A percentile compares a stretch with the other conserved stretches of the same genome.
Conservation (phyloP, 345 rosid genomes). For the Litchi chinensis region DNA sequence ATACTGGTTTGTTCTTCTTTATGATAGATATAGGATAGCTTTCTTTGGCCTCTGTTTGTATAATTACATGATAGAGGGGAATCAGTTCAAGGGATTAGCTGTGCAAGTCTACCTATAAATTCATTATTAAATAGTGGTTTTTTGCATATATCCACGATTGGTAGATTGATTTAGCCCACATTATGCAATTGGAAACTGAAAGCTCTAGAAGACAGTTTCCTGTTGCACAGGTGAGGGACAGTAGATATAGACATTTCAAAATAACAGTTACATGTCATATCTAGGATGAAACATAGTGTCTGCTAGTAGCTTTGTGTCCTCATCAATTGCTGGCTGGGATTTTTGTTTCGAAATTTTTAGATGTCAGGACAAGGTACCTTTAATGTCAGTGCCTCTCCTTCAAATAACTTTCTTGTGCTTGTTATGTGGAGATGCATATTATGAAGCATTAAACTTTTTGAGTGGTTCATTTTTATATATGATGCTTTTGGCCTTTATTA, state of each 20-base stretch:
- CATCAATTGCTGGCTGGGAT: background rate
- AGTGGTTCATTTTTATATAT: background rate
- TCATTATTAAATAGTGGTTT: background rate
- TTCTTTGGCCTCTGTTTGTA: background rate
- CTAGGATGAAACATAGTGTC: background rate
- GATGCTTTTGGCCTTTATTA: constrained; percentile 16
- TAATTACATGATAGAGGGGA: background rate
- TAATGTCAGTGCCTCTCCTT: background rate
- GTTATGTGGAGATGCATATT: background rate
- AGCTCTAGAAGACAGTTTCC: background rate
- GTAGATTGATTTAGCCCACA: background rate
- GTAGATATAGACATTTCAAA: background rate
- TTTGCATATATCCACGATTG: background rate
- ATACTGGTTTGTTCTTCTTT: background rate
- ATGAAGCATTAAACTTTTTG: background rate
- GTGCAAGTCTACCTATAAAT: background rate
- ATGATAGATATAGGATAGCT: background rate
- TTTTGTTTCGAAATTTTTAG: background rate
- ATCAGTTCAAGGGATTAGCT: background rate
- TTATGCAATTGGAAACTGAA: background rate
- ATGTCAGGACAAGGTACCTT: background rate
- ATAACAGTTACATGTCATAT: background rate
- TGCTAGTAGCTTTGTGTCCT: background rate
- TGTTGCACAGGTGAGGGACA: background rate
- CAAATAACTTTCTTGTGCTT: background rate